These are phyloP conservation scores for Backusella circina DNA, from an alignment of 192 early-diverging fungal genomes.

Conservation along the genomic window DNA sequence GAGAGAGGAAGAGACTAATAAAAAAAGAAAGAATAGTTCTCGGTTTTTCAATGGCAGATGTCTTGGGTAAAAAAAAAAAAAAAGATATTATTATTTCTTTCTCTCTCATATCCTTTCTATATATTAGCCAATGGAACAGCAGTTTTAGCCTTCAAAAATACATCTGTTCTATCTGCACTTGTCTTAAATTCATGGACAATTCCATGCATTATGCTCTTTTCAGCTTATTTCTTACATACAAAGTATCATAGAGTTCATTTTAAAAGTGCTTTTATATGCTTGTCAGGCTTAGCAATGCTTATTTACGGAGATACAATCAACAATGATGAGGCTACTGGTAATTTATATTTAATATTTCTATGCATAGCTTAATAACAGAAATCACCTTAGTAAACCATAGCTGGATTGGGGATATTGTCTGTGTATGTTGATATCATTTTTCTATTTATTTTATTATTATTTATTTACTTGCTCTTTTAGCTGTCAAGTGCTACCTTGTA, in stretches of 20 bases:
- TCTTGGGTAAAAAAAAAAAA: conserved; percentile 8
- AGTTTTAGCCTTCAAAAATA: conserved; percentile 31
- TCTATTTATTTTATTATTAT: background rate
- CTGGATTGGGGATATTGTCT: conserved; percentile 29
- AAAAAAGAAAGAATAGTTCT: background rate
- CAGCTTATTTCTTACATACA: conserved; percentile 5
- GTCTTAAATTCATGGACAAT: conserved; percentile 29
- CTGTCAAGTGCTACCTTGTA: conserved; percentile 26
- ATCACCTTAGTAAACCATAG: conserved; percentile 15
- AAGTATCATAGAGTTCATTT: conserved; percentile 15
- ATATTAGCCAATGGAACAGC: conserved; percentile 24
- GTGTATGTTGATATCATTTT: conserved; percentile 11
- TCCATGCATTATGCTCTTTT: conserved; percentile 28
- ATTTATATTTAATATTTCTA: background rate
- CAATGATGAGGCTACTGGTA: conserved; percentile 13
- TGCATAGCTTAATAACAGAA: background rate
- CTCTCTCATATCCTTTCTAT: background rate
- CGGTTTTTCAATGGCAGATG: conserved; percentile 16
- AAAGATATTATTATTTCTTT: background rate
- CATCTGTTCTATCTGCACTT: conserved; percentile 28
- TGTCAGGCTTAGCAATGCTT: conserved; percentile 20
- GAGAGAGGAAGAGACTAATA: too few relatives aligned
- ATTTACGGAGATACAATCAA: conserved; percentile 20
- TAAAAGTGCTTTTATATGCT: conserved; percentile 8
- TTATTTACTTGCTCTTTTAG: conserved; percentile 2